Evolutionary conservation across 2,329 filamentous ascomycete genomes (phyloP), one percentile per base, ranked within the genome.

Genomic region (Colletotrichum chlorophyti): DNA sequence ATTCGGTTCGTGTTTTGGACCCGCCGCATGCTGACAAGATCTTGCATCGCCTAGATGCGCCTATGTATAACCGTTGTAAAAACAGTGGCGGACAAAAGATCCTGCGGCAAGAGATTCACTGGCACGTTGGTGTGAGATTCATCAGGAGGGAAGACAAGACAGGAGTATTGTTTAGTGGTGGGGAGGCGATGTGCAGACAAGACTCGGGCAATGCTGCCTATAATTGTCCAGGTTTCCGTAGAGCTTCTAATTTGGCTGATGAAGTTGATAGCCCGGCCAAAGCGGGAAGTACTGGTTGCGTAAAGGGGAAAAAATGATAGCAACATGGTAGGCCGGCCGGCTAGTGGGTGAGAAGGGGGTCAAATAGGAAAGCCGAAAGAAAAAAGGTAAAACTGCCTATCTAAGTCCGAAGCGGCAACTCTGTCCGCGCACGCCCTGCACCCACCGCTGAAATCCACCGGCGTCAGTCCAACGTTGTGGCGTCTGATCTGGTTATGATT

Each of bases 351-450:
- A 38, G n/a, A 57, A 57, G 32, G 35, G 47, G 46, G 43, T 57
- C 53, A 45, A 57, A 57, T 51, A 57, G 53, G 53, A 57, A 51
- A 51, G 38, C 17, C 38, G 53, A 57, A 32, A 38, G 46, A 45
- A 57, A 51, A 43, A 21, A 41, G 12, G 51, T 17, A 14, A 31
- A 51, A 17, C 51, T 57, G 46, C 53, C 53, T 43, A 19, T 51
- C 45, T 24, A 3, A 31, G 10, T 7, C 47, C 26, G 24, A 51
- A 38, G 21, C 23, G 53, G 53, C 37, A 57, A 57, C 31, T 51
- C 31, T 23, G 31, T 38, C 48, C 53, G 35, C 46, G 29, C 47
- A 23, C 53, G 23, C 29, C 24, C 23, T 38, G 38, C 53, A 38
- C 12, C 47, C 46, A 57, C 45, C 38, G 41, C 41, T 45, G 21